These are phyloP conservation scores for Dothidotthia symphoricarpi DNA, from an alignment of 2,329 filamentous ascomycete species.

Conservation along the genomic window DNA sequence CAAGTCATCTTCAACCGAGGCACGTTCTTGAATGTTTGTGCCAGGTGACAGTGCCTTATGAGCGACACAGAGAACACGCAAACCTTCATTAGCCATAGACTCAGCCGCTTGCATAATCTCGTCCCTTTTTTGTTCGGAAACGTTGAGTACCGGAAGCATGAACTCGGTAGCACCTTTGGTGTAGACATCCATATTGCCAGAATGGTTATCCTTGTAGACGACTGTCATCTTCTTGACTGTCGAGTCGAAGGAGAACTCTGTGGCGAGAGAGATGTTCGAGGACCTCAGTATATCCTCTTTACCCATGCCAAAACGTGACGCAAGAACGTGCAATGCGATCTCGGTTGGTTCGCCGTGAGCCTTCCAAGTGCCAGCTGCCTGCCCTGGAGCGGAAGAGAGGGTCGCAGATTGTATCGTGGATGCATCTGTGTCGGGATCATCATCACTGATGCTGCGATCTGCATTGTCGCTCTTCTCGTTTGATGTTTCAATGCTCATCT, in stretches of 20 bases:
- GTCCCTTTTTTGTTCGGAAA: conserved; percentile 30
- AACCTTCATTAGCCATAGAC: conserved; percentile 40
- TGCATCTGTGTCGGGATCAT: conserved; percentile 33
- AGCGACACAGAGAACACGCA: conserved; percentile 41
- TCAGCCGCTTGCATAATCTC: conserved; percentile 33
- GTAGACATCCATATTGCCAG: conserved; percentile 35
- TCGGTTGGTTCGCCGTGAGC: conserved; percentile 42
- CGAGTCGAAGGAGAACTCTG: conserved; percentile 43
- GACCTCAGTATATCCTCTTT: conserved; percentile 29
- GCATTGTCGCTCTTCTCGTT: conserved; percentile 49
- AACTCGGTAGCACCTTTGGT: conserved; percentile 43
- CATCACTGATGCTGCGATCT: conserved; percentile 24
- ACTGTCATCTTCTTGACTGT: conserved; percentile 44
- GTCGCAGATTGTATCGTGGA: conserved; percentile 30
- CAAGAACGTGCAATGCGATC: conserved; percentile 43
- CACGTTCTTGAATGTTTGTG: conserved; percentile 48
- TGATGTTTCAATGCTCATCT: conserved; percentile 48
- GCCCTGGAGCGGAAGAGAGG: conserved; percentile 24
- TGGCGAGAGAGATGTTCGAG: conserved; percentile 32
- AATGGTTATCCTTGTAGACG: conserved; percentile 35
- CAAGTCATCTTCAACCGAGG: conserved; percentile 65
- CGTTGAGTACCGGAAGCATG: conserved; percentile 33
- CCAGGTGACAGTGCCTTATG: conserved; percentile 34
- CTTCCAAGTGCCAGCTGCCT: conserved; percentile 32
- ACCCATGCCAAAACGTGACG: conserved; percentile 41